phyloP scores from a whole-genome alignment of 2,329 filamentous ascomycete species.

The Aureobasidium sp. region DNA sequence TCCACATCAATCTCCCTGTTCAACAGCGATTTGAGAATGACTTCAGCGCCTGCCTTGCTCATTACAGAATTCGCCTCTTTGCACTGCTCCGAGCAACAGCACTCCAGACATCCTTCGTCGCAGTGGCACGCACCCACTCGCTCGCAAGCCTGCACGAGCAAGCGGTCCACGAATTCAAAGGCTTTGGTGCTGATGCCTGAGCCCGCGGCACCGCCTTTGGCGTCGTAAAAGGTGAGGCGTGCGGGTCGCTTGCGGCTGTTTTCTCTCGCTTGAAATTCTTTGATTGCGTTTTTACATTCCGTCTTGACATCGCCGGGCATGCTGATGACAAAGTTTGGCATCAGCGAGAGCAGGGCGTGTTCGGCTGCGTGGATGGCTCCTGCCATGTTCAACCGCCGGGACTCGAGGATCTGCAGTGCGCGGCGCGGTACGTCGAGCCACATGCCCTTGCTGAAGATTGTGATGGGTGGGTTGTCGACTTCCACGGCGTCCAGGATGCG shows the following conservation, averaged over 20 bases:
- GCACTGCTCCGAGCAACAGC: conserved; percentile 76
- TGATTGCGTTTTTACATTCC: conserved; percentile 82
- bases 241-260: conserved; percentile 73
- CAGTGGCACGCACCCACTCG: conserved; percentile 71
- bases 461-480: conserved; percentile 86
- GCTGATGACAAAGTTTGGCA: conserved; percentile 85
- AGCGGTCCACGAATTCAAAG: conserved; percentile 79
- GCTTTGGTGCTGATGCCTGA: conserved; percentile 85
- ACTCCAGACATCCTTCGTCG: conserved; percentile 75
- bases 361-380: conserved; percentile 92
- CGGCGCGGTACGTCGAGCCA: conserved; percentile 84
- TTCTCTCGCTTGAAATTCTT: conserved; percentile 70
- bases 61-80: conserved; percentile 84
- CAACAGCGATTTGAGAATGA: conserved; percentile 69
- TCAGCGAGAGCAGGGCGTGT: conserved; percentile 75
- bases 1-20: conserved; percentile 74
- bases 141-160: conserved; percentile 66
- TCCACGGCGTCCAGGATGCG: conserved; percentile 85
- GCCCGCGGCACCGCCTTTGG: conserved; percentile 76
- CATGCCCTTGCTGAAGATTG: conserved; percentile 78
- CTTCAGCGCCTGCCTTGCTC: conserved; percentile 79
- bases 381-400: conserved; percentile 66
- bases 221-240: conserved; percentile 86
- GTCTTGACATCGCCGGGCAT: conserved; percentile 88
- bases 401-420: conserved; percentile 70